Evolutionary conservation across 192 early-diverging fungal genomes (phyloP), one percentile per base, ranked within the genome.

Genomic region (Piromyces finnis): DNA sequence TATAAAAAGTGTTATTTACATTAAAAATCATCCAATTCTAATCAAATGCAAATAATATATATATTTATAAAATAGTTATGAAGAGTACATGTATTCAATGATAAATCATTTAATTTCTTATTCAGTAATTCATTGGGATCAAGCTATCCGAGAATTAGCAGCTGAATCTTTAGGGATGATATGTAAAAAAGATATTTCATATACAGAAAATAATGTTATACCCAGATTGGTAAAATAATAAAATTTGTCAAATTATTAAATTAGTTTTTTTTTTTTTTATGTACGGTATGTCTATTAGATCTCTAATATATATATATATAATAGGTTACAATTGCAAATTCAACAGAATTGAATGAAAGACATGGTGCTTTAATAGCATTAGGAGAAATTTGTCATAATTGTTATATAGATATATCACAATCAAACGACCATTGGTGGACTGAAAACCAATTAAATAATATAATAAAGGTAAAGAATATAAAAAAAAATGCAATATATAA

Each of bases 41-140:
- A n/a, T n/a, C n/a, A n/a, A n/a, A n/a, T n/a, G n/a, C n/a, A n/a
- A n/a, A n/a, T n/a, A n/a, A n/a, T n/a, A n/a, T n/a, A n/a, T n/a
- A n/a, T n/a, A 79, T 59, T 78, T 77, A 83, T 28, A 30, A 35
- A 78, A n/a, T 84, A 94, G 92, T 29, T 95, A 91, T 84, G 80
- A 80, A 18, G 93, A 94, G 78, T 99, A 99, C 82, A 85, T 90
- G 29, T 82, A 88, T 78, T 89, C 89, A 77, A 85, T 98, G 30
- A 85, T 96, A 28, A 82, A 87, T 17, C 94, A 96, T 81, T 84
- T 97, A 3, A 83, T 92, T 15, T 87, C 86, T 4, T 81, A 86
- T 29, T 92, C 92, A 9, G 84, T 93, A 11, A 81, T 87, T 59
- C 97, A 99, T 82, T 99, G 97, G 97, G 96, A 99, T 81, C 84